Percentiles rank a stretch among this genome's conserved stretches.
These are phyloP conservation scores for Phallus indusiatus DNA, from an alignment of 768 basidiomycete genomes.

Conservation along the genomic window DNA sequence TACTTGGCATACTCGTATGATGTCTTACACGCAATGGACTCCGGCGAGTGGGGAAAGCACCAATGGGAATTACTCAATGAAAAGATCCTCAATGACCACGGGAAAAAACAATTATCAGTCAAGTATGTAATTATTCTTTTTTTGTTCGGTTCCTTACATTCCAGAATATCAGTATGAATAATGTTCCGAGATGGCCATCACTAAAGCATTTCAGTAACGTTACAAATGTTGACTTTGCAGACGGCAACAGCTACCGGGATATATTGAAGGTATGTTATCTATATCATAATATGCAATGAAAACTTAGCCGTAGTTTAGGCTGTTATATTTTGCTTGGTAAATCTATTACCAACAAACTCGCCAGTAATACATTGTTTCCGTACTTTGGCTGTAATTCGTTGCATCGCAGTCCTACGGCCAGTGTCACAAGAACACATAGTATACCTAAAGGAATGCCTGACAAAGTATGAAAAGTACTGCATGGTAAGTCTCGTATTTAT, in stretches of 20 bases:
- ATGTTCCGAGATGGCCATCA: conserved; percentile 20
- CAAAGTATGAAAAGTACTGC: neutral
- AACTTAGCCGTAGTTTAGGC: conserved; percentile 15
- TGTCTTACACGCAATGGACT: conserved; percentile 19
- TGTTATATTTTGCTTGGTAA: conserved; percentile 21
- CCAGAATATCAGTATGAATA: conserved; percentile 23
- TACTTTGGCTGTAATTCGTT: conserved; percentile 15
- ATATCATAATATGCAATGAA: neutral
- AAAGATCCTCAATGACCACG: no score
- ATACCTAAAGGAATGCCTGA: neutral
- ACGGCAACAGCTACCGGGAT: conserved; percentile 22
- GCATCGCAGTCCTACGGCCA: conserved; percentile 20
- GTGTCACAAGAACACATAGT: conserved; percentile 19
- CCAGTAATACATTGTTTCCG: conserved; percentile 20
- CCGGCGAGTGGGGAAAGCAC: conserved; percentile 22
- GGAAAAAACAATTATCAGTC: no score
- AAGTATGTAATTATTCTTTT: no score
- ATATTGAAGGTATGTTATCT: conserved; percentile 18
- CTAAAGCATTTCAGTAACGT: conserved; percentile 24
- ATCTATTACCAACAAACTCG: conserved; percentile 21
- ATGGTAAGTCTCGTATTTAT: neutral
- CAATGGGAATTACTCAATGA: no score
- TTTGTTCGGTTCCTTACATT: no score
- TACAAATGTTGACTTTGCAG: conserved; percentile 20
- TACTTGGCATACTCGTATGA: conserved; percentile 20